Evolutionary conservation across 495 filamentous ascomycete genomes (phyloP).

Genomic region (Mytilinidion resinicola): DNA sequence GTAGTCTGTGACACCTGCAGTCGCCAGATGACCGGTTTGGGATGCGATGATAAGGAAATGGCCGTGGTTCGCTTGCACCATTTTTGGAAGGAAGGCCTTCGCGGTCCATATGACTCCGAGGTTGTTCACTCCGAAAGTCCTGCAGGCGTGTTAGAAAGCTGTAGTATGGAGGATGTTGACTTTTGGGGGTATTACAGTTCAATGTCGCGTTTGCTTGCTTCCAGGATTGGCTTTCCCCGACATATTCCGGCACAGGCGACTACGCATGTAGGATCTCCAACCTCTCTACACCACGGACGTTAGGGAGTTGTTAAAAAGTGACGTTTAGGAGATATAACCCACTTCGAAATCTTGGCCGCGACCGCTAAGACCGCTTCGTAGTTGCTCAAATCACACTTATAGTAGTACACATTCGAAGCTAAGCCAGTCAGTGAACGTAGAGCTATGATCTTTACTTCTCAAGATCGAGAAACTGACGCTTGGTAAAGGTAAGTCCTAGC

Average conservation of each 20-base stretch:
- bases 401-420: not conserved
- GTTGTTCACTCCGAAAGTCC: constrained; percentile 11
- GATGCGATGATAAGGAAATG: constrained; percentile 14
- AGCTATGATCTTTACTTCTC: not conserved
- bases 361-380: not conserved
- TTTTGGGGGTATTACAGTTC: not conserved
- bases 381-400: not conserved
- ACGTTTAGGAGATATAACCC: not conserved
- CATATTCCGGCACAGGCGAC: not conserved
- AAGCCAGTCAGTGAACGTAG: not conserved
- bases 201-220: not conserved
- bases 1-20: constrained; percentile 8
- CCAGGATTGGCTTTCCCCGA: not conserved
- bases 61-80: constrained; percentile 10
- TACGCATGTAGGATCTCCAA: not conserved
- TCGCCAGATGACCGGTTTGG: constrained; percentile 6
- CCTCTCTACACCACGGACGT: not conserved
- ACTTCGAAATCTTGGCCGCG: not conserved
- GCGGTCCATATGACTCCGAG: constrained; percentile 9
- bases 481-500: not conserved
- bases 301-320: not conserved
- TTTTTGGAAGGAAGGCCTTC: constrained; percentile 13
- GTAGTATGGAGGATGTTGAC: too few relatives aligned
- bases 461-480: not conserved
- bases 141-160: not conserved